Base-by-base conservation (phyloP, 208 protist species). In the Porcisia hertigi region DNA sequence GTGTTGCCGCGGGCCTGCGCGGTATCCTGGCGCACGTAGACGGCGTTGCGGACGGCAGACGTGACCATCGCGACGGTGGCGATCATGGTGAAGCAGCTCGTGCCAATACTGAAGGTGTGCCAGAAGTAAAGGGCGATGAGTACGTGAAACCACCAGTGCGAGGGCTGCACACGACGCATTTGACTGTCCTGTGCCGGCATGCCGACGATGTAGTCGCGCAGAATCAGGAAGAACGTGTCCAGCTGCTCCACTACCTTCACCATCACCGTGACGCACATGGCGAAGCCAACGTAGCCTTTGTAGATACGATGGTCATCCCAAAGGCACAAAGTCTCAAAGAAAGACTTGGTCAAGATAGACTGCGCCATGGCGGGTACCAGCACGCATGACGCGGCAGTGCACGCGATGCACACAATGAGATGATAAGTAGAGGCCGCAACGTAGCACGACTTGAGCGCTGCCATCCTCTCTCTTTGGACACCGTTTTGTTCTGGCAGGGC, bases 211-310 rank as follows among this genome's bases (percentile, higher is more conserved):
- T 81, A 84, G 73, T 97, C 92, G 20, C 89, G 78, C 60, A 96
- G 57, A 39, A 97, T 82, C 45, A 97, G 83, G 73, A 96, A 93
- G 57, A 93, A 53, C 25, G 86, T 93, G 80, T 95, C 89, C 14
- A 94, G 18, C 47, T 95, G 81, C 82, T 94, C 91, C 20, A 73
- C 77, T 0, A 94, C 83, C 83, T 95, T 94, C 52, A 83, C 86
- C 30, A 89, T 77, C 59, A 88, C 84, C 39, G 90, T 85, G n/a
- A 88, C 71, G 20, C 71, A 62, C n/a, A 90, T 77, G 41, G 87
- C 91, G 52, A 92, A 80, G 39, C 83, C 92, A 34, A 83, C 85
- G 34, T 74, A 67, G 55, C 85, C 86, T n/a, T 54, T 81, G 54
- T 79, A 82, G 62, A 82, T 79, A 16, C 72, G 69, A 23, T 70